phyloP scores from a whole-genome alignment of 768 basidiomycete genomes.

The Tricholoma bakamatsutake region DNA sequence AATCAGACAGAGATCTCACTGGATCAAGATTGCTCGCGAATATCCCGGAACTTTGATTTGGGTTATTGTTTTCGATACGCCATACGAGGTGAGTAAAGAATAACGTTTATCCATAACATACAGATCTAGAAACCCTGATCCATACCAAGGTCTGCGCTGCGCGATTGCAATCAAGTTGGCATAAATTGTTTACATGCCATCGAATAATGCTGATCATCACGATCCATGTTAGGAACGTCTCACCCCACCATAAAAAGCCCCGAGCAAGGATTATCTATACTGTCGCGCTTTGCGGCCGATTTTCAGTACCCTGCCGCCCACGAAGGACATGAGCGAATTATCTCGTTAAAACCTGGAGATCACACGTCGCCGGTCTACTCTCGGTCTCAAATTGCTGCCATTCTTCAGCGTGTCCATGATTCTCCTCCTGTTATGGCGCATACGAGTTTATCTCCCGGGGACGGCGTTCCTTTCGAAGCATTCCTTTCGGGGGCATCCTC shows the following conservation, averaged over 20 bases:
- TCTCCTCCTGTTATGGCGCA: conserved; percentile 29
- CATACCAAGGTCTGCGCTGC: conserved; percentile 50
- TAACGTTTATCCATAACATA: neutral
- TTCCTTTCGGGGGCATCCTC: conserved; percentile 17
- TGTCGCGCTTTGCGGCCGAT: conserved; percentile 59
- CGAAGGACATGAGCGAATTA: conserved; percentile 66
- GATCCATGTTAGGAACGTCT: conserved; percentile 42
- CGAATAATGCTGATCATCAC: conserved; percentile 7
- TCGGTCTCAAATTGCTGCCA: conserved; percentile 41
- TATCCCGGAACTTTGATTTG: conserved; percentile 60
- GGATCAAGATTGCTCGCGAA: conserved; percentile 67
- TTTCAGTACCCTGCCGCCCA: conserved; percentile 46
- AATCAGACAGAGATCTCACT: conserved; percentile 61
- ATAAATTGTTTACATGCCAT: conserved; percentile 10
- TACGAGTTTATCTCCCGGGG: conserved; percentile 12
- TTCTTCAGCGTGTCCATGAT: conserved; percentile 46
- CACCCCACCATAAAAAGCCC: conserved; percentile 74
- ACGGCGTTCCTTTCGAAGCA: conserved; percentile 15
- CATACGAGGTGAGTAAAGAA: conserved; percentile 54
- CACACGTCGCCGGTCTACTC: conserved; percentile 41
- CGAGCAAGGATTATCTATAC: conserved; percentile 52
- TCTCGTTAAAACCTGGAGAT: conserved; percentile 38
- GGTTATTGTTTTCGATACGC: conserved; percentile 75
- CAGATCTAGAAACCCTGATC: conserved; percentile 12
- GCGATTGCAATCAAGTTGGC: conserved; percentile 54